Conservation (phyloP, 148 eudicot genomes). For the Camellia sinensis region DNA sequence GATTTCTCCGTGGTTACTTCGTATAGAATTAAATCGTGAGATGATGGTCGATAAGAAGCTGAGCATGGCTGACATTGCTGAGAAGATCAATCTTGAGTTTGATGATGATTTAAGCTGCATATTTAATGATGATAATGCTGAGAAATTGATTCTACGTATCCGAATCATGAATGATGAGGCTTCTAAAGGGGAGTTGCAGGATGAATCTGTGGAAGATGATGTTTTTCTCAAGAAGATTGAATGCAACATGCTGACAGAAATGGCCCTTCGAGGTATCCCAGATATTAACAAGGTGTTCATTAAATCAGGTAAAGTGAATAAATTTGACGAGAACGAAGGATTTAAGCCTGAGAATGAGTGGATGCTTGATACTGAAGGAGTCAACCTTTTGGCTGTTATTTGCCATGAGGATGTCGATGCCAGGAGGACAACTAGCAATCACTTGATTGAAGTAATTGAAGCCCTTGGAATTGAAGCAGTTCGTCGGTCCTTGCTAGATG, state of each 20-base stretch:
- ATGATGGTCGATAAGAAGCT: conserved; percentile 99
- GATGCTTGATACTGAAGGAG: conserved; percentile 99
- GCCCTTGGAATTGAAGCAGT: conserved; percentile 98
- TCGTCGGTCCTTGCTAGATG: conserved; percentile 86
- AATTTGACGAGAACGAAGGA: conserved; percentile 79
- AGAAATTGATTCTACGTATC: conserved; percentile 88
- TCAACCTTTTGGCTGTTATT: conserved; percentile 93
- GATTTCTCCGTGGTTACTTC: conserved; percentile 98
- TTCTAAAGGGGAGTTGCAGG: conserved; percentile 80
- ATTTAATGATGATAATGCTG: conserved; percentile 95
- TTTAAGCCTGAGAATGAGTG: conserved; percentile 84
- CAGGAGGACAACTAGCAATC: conserved; percentile 86
- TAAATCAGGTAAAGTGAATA: conserved; percentile 68
- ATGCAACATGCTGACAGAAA: conserved; percentile 97
- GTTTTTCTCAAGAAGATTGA: conserved; percentile 93
- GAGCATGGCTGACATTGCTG: conserved; percentile 98
- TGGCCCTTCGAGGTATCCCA: conserved; percentile 92
- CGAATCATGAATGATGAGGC: conserved; percentile 97
- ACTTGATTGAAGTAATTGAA: conserved; percentile 94
- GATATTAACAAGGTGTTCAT: conserved; percentile 97
- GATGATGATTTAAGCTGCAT: conserved; percentile 91
- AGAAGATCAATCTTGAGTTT: conserved; percentile 88
- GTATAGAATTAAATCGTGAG: conserved; percentile 90
- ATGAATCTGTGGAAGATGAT: conserved; percentile 96
- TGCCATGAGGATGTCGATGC: conserved; percentile 94